A percentile compares a stretch with the other conserved stretches of the same genome.
Evolutionary conservation across 1,139 yeast genomes (phyloP).

Genomic region (Kodamaea alishanica): DNA sequence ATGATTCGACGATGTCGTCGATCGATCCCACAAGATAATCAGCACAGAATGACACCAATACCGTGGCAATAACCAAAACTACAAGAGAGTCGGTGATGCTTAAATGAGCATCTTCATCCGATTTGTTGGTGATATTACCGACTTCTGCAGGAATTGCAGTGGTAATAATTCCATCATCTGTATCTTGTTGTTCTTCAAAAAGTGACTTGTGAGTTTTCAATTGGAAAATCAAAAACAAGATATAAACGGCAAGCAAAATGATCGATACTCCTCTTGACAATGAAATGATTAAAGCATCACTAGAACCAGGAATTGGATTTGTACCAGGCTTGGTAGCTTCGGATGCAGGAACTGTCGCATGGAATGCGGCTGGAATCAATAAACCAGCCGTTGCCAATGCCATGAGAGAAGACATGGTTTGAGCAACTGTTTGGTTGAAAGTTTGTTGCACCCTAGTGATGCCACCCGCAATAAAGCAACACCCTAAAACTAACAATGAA

Average conservation of each 20-base stretch:
- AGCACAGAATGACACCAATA: slow-evolving; percentile 87
- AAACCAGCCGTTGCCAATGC: slow-evolving; percentile 87
- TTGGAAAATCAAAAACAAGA: slow-evolving; percentile 80
- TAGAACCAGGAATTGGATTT: slow-evolving; percentile 40
- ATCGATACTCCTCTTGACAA: slow-evolving; percentile 86
- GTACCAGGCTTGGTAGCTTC: slow-evolving; percentile 29
- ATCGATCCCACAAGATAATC: slow-evolving; percentile 91
- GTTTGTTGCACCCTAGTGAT: slow-evolving; percentile 78
- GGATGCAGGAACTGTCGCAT: slow-evolving; percentile 65
- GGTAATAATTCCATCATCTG: slow-evolving; percentile 35
- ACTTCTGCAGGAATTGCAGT: slow-evolving; percentile 29
- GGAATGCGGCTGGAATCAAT: slow-evolving; percentile 93
- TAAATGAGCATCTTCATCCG: slow-evolving; percentile 30
- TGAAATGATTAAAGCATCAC: slow-evolving; percentile 55
- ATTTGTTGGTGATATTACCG: slow-evolving; percentile 13
- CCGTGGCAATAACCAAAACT: slow-evolving; percentile 59
- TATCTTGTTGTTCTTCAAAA: slow-evolving; percentile 41
- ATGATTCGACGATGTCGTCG: slow-evolving; percentile 76
- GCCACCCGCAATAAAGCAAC: slow-evolving; percentile 94
- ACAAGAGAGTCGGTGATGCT: slow-evolving; percentile 39
- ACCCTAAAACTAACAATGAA: slow-evolving; percentile 84
- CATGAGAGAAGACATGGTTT: slow-evolving; percentile 91
- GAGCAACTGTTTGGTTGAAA: slow-evolving; percentile 95
- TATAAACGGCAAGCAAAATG: slow-evolving; percentile 71
- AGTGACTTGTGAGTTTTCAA: slow-evolving; percentile 74